A percentile compares a stretch with the other conserved stretches of the same genome.
These are phyloP conservation scores for Didymella arachidicola DNA, from an alignment of 2,329 filamentous ascomycete species.

Conservation along the genomic window DNA sequence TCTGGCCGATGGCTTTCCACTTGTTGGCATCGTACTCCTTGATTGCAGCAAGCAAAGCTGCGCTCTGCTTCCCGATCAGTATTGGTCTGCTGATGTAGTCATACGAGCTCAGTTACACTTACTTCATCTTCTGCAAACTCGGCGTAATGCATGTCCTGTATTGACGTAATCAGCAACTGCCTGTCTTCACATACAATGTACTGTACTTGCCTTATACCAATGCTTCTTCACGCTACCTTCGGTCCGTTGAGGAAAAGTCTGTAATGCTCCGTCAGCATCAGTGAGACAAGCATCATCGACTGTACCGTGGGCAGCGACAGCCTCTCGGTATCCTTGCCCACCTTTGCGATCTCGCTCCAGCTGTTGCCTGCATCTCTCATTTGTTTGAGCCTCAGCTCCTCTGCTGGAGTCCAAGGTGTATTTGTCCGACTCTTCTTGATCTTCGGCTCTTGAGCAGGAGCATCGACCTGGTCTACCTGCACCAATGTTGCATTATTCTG, in stretches of 20 bases:
- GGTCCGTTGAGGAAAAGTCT: slow-evolving; percentile 92
- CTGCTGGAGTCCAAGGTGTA: slow-evolving; percentile 94
- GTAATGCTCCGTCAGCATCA: slow-evolving; percentile 29
- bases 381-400: slow-evolving; percentile 89
- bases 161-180: slow-evolving; percentile 33
- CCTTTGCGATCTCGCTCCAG: slow-evolving; percentile 99
- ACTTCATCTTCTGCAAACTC: slow-evolving; percentile 98
- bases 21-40: slow-evolving; percentile 99
- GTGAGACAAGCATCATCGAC: not conserved
- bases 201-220: slow-evolving; percentile 85
- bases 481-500: slow-evolving; percentile 36
- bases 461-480: slow-evolving; percentile 32
- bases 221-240: slow-evolving; percentile 99
- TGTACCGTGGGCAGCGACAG: not conserved
- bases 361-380: slow-evolving; percentile 94
- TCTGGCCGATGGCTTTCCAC: slow-evolving; percentile 96
- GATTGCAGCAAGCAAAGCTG: slow-evolving; percentile 87
- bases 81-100: slow-evolving; percentile 20
- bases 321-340: slow-evolving; percentile 49
- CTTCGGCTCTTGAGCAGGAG: slow-evolving; percentile 47
- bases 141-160: slow-evolving; percentile 97
- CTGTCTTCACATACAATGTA: slow-evolving; percentile 19
- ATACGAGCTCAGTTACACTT: slow-evolving; percentile 37
- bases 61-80: slow-evolving; percentile 64
- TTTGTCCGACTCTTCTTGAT: slow-evolving; percentile 97